A percentile compares a stretch with the other conserved stretches of the same genome.
Conservation (phyloP, 179 eudicot species). For the Silene vulgaris region DNA sequence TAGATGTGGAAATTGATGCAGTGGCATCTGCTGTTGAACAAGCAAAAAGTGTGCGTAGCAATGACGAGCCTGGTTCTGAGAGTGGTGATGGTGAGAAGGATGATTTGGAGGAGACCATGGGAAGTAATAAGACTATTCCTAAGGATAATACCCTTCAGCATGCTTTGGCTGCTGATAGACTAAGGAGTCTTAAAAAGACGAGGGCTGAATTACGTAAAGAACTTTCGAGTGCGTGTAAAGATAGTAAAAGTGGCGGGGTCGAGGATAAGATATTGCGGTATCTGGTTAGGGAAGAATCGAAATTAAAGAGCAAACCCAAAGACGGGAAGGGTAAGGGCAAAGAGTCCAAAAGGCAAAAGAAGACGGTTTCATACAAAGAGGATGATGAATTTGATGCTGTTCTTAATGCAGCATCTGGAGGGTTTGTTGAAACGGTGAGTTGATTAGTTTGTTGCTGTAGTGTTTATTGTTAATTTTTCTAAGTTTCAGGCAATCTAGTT, state of each 20-base stretch:
- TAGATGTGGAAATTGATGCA: slow-evolving; percentile 82
- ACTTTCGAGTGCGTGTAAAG: slow-evolving; percentile 40
- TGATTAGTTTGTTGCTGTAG: slow-evolving; percentile 5
- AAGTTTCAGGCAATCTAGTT: background rate
- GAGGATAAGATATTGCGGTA: slow-evolving; percentile 48
- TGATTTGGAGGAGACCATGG: slow-evolving; percentile 35
- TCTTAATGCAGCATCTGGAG: slow-evolving; percentile 82
- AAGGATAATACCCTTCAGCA: slow-evolving; percentile 65
- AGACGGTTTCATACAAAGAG: slow-evolving; percentile 55
- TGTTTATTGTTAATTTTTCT: background rate
- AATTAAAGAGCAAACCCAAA: slow-evolving; percentile 46
- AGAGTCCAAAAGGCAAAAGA: slow-evolving; percentile 47
- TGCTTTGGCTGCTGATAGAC: slow-evolving; percentile 80
- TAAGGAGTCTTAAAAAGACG: slow-evolving; percentile 65
- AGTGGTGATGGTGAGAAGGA: slow-evolving; percentile 31
- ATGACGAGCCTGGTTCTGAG: slow-evolving; percentile 36
- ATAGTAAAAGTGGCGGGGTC: slow-evolving; percentile 30
- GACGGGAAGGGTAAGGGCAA: slow-evolving; percentile 43
- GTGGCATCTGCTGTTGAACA: slow-evolving; percentile 74
- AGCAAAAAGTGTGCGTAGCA: slow-evolving; percentile 36
- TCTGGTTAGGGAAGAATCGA: slow-evolving; percentile 66
- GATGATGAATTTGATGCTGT: slow-evolving; percentile 86
- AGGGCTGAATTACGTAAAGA: slow-evolving; percentile 68
- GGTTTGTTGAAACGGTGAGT: slow-evolving; percentile 93
- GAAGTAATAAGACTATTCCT: slow-evolving; percentile 29